phyloP scores from a whole-genome alignment of 2,329 filamentous ascomycete species.

The Aspergillus luchuensis region DNA sequence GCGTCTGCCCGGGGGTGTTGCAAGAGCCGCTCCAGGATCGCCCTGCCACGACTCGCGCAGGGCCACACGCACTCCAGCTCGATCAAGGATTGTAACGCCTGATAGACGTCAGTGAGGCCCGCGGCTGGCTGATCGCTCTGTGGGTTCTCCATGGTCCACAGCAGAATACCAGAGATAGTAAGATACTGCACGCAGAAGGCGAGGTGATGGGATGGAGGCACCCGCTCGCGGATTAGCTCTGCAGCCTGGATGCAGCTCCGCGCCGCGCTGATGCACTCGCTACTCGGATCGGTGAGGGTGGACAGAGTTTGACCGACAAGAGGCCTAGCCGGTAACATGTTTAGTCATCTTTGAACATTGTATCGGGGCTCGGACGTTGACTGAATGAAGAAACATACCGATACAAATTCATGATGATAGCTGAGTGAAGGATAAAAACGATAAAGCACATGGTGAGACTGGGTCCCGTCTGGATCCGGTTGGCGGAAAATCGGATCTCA shows the following conservation, averaged over 20 bases:
- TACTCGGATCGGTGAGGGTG: not conserved
- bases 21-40: not conserved
- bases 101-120: not conserved
- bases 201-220: not conserved
- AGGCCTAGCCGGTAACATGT: too few species aligned
- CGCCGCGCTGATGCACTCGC: conserved; percentile 4
- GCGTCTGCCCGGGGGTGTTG: not conserved
- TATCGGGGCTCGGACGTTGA: too few species aligned
- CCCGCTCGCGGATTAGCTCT: conserved; percentile 5
- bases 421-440: not conserved
- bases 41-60: not conserved
- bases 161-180: not conserved
- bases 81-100: not conserved
- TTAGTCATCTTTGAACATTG: too few species aligned
- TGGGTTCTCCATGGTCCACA: not conserved
- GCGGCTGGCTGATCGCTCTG: not conserved
- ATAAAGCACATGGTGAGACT: conserved; percentile 3
- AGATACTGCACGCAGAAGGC: conserved; percentile 8
- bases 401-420: not conserved
- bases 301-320: too few species aligned
- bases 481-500: not conserved
- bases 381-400: not conserved
- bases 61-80: conserved; percentile 4
- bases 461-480: not conserved
- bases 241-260: conserved; percentile 4